Percentiles rank a stretch among this genome's conserved stretches.
phyloP scores from a whole-genome alignment of 2,329 filamentous ascomycete genomes.

The Pyricularia sp. region DNA sequence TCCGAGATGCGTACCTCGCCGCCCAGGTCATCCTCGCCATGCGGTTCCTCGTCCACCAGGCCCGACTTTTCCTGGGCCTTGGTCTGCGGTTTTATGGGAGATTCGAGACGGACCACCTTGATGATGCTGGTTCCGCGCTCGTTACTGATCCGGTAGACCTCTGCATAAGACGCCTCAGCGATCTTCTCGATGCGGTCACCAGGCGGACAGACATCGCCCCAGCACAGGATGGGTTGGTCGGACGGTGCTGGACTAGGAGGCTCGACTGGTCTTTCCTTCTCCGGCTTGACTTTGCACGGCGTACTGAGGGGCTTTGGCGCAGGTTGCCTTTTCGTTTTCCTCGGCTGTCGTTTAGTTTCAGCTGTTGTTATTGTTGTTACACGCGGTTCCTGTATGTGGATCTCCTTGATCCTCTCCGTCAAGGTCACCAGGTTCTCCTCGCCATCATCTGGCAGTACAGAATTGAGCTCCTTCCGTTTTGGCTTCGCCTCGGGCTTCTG shows the following conservation, averaged over 20 bases:
- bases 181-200: conserved; percentile 47
- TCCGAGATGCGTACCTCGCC: conserved; percentile 52
- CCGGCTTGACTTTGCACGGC: neutral
- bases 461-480: neutral
- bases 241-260: neutral
- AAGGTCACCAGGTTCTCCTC: neutral
- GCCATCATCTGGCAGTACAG: neutral
- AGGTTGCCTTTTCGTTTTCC: neutral
- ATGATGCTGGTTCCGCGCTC: conserved; percentile 48
- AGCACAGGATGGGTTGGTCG: conserved; percentile 32
- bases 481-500: neutral
- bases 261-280: neutral
- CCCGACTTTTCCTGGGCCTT: conserved; percentile 40
- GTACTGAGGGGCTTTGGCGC: neutral
- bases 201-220: conserved; percentile 43
- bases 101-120: conserved; percentile 48
- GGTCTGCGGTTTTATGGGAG: conserved; percentile 43
- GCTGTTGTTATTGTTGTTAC: neutral
- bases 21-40: conserved; percentile 37
- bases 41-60: conserved; percentile 46
- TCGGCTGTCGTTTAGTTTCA: neutral
- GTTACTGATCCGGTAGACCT: conserved; percentile 51
- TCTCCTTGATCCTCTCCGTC: neutral
- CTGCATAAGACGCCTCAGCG: conserved; percentile 52
- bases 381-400: neutral